Conservation (phyloP, 2,329 filamentous ascomycete species). For the Pseudogymnoascus sp. region DNA sequence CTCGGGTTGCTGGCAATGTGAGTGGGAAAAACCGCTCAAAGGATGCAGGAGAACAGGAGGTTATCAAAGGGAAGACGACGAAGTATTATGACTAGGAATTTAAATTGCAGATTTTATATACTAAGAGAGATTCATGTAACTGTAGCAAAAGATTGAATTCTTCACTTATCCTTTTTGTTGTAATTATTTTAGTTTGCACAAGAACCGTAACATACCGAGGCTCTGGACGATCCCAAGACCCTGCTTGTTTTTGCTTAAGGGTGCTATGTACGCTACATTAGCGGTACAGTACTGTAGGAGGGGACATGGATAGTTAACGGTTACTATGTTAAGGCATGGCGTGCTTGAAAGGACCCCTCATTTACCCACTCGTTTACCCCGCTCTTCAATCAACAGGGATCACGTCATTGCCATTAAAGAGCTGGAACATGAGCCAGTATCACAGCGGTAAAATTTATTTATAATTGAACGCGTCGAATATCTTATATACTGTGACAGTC, state of each 20-base stretch:
- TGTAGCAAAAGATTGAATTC: background rate
- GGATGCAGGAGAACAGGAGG: background rate
- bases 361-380: background rate
- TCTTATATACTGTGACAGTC: background rate
- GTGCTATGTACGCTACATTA: background rate
- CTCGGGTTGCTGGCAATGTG: constrained; percentile 21
- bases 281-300: background rate
- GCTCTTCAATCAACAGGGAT: background rate
- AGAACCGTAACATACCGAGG: background rate
- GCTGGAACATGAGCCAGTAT: background rate
- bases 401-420: background rate
- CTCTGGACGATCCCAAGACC: too few species aligned
- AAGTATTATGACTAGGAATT: background rate
- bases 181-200: background rate
- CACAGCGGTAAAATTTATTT: background rate
- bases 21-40: background rate
- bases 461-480: background rate
- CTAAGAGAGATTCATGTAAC: background rate
- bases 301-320: background rate
- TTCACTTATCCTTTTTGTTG: background rate
- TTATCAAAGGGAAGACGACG: background rate
- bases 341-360: background rate
- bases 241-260: too few species aligned
- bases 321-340: background rate
- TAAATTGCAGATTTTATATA: background rate